Base-by-base conservation (phyloP, 176 grass and related monocot genomes). In the Avena atlantica region DNA sequence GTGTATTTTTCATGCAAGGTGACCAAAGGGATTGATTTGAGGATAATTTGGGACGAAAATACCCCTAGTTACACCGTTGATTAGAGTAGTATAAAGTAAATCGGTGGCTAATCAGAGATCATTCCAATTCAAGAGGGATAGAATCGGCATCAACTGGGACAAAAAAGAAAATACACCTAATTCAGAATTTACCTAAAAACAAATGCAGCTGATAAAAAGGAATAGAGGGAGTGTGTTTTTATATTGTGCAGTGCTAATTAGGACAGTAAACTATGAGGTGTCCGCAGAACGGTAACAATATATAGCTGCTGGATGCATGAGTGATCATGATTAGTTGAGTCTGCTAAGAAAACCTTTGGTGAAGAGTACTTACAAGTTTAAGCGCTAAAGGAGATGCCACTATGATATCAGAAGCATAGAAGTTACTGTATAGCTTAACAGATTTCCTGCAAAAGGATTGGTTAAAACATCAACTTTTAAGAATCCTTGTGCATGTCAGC, bases 351-450 rank as follows among this genome's bases (percentile, higher is more conserved):
- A 86, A 62, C 59, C 7, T 34, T 73, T 25, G 40, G 66, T 60
- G 70, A 60, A 68, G 49, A 80, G 19, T 78, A 94, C 90, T 94
- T 90, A 92, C 96, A 83, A 80, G 90, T 64, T 89, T 87, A 64
- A 98, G 87, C 24, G 92, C 96, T 81, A 98, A 90, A 82, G 96
- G 96, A 91, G 96, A 98, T 67, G 92, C 96, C 80, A 98, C 85
- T 85, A 98, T 92, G 56, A 98, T 92, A 84, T 98, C 96, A 78
- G 96, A 98, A 86, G 93, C 89, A 87, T 95, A 98, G 71, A 98
- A 98, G 83, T 94, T 93, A 76, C 92, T 98, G 56, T 94, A 98
- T 82, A 98, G 37, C 85, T 98, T 98, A 53, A 98, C 79, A 78
- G 86, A 91, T 95, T 92, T 93, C 90, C 96, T 98, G 89, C 90